phyloP scores from a whole-genome alignment of 768 basidiomycete genomes.

The Hygrophorus pudorinus region DNA sequence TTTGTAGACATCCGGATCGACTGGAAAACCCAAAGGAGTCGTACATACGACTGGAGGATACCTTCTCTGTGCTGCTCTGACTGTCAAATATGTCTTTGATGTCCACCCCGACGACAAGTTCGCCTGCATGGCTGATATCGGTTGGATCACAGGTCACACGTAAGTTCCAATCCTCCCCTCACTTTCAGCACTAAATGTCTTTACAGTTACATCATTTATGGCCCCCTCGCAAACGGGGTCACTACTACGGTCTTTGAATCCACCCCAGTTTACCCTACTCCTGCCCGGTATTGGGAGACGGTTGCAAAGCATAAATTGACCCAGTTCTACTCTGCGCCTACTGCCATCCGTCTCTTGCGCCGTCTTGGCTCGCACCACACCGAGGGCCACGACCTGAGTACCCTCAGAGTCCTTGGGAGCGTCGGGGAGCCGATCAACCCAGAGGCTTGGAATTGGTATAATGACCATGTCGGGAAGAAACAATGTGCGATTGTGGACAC shows the following conservation, averaged over 20 bases:
- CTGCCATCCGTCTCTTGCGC: constrained; percentile 85
- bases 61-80: constrained; percentile 83
- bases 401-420: constrained; percentile 78
- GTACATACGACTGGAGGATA: constrained; percentile 87
- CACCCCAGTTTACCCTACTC: constrained; percentile 93
- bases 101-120: constrained; percentile 94
- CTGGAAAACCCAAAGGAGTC: constrained; percentile 95
- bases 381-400: constrained; percentile 69
- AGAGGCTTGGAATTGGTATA: constrained; percentile 99
- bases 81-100: constrained; percentile 97
- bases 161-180: constrained; percentile 20
- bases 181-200: not conserved
- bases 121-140: constrained; percentile 97
- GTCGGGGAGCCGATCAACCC: constrained; percentile 99
- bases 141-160: constrained; percentile 98
- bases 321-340: constrained; percentile 92
- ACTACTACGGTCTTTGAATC: constrained; percentile 91
- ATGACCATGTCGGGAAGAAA: constrained; percentile 81
- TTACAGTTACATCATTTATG: constrained; percentile 85
- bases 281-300: constrained; percentile 93
- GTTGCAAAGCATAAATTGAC: constrained; percentile 91
- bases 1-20: constrained; percentile 80
- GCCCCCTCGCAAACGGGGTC: constrained; percentile 79
- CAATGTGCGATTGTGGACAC: constrained; percentile 94
- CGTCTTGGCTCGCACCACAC: constrained; percentile 80